These are phyloP conservation scores for Plenodomus biglobosus DNA, from an alignment of 2,329 filamentous ascomycete genomes.

Conservation along the genomic window DNA sequence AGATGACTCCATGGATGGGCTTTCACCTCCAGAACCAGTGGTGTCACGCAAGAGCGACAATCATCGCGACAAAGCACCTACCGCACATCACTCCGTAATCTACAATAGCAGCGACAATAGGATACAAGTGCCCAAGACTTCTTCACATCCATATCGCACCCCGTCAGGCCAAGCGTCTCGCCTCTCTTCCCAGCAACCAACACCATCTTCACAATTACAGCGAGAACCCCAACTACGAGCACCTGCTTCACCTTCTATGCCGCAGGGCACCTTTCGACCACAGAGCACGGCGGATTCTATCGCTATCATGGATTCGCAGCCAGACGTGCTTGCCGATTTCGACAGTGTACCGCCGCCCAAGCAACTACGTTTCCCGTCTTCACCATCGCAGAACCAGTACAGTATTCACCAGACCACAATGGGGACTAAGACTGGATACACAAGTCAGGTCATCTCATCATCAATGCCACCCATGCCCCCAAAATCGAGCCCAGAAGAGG, in stretches of 20 bases:
- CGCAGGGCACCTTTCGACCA: constrained; percentile 14
- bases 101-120: constrained; percentile 21
- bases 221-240: constrained; percentile 20
- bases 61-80: constrained; percentile 19
- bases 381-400: constrained; percentile 39
- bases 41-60: constrained; percentile 26
- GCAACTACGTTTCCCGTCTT: constrained; percentile 40
- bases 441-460: constrained; percentile 35
- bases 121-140: constrained; percentile 43
- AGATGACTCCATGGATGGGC: constrained; percentile 25
- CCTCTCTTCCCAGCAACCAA: constrained; percentile 22
- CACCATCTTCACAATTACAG: constrained; percentile 24
- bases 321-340: constrained; percentile 29
- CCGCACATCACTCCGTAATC: constrained; percentile 14
- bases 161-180: constrained; percentile 23
- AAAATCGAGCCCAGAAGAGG: constrained; percentile 21
- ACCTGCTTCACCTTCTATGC: constrained; percentile 18
- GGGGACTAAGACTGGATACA: constrained; percentile 30
- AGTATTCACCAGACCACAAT: constrained; percentile 43
- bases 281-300: constrained; percentile 41
- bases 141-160: constrained; percentile 37
- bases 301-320: constrained; percentile 52
- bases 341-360: constrained; percentile 34
- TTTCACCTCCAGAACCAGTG: constrained; percentile 13
- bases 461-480: constrained; percentile 38